phyloP scores from a whole-genome alignment of 345 rosid genomes.

The Arabidopsis arenosa region DNA sequence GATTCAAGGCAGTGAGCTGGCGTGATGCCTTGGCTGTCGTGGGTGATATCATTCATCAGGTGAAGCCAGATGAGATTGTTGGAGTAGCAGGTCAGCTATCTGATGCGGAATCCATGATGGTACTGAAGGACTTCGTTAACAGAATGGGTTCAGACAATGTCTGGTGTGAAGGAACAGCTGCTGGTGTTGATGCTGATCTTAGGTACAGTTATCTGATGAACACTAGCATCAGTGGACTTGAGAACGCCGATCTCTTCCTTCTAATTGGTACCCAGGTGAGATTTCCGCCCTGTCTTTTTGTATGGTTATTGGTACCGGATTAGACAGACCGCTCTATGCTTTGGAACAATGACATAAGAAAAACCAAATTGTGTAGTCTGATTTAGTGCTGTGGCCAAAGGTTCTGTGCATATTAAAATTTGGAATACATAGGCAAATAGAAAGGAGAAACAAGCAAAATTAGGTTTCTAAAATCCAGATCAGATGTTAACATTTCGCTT shows the following conservation, averaged over 20 bases:
- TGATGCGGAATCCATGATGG: conserved; percentile 99
- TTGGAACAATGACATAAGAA: background rate
- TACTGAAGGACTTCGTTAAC: conserved; percentile 89
- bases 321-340: background rate
- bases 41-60: conserved; percentile 81
- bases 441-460: background rate
- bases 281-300: background rate
- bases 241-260: conserved; percentile 93
- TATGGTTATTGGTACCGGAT: background rate
- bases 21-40: conserved; percentile 92
- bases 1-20: conserved; percentile 91
- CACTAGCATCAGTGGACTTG: conserved; percentile 84
- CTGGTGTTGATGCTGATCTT: conserved; percentile 81
- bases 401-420: background rate
- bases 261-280: conserved; percentile 94
- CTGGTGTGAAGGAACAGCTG: conserved; percentile 92
- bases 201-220: conserved; percentile 94
- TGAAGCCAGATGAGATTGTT: conserved; percentile 81
- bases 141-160: conserved; percentile 94
- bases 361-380: background rate
- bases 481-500: background rate
- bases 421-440: background rate
- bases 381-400: background rate
- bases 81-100: conserved; percentile 92
- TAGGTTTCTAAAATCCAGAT: background rate